Conservation (phyloP, 768 basidiomycete species). For the Pisolithus marmoratus region DNA sequence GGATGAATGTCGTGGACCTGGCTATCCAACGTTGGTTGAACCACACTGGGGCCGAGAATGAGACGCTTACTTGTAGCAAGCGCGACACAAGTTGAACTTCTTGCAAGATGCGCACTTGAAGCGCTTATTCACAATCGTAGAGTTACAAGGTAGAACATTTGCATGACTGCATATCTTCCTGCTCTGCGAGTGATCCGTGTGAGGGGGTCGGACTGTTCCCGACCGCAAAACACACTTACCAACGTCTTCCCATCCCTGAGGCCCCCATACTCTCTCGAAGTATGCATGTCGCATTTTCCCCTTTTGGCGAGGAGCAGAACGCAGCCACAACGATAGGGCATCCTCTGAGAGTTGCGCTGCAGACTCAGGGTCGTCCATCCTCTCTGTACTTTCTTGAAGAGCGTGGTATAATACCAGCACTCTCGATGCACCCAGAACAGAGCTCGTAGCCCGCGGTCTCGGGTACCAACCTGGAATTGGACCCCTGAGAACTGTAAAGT, state of each 20-base stretch:
- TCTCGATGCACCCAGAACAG: constrained; percentile 74
- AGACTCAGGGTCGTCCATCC: constrained; percentile 15
- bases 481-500: constrained; percentile 4
- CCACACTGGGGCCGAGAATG: neutral
- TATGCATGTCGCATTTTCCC: constrained; percentile 82
- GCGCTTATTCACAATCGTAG: constrained; percentile 51
- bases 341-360: constrained; percentile 51
- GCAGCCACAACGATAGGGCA: constrained; percentile 52
- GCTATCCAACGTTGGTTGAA: constrained; percentile 33
- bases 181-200: constrained; percentile 45
- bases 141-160: constrained; percentile 81
- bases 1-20: constrained; percentile 92
- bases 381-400: constrained; percentile 45
- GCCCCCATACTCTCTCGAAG: constrained; percentile 81
- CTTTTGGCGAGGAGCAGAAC: constrained; percentile 65
- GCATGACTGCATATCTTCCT: constrained; percentile 57
- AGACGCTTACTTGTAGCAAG: constrained; percentile 65
- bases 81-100: constrained; percentile 75
- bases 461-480: constrained; percentile 1
- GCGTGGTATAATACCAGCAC: constrained; percentile 76
- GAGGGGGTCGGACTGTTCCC: neutral
- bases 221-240: constrained; percentile 44
- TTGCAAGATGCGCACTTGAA: constrained; percentile 84
- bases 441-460: constrained; percentile 66
- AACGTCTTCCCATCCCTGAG: constrained; percentile 80